Evolutionary conservation across 2,329 filamentous ascomycete species (phyloP), one percentile per base, ranked within the genome.

Genomic region (Aspergillus sergii): DNA sequence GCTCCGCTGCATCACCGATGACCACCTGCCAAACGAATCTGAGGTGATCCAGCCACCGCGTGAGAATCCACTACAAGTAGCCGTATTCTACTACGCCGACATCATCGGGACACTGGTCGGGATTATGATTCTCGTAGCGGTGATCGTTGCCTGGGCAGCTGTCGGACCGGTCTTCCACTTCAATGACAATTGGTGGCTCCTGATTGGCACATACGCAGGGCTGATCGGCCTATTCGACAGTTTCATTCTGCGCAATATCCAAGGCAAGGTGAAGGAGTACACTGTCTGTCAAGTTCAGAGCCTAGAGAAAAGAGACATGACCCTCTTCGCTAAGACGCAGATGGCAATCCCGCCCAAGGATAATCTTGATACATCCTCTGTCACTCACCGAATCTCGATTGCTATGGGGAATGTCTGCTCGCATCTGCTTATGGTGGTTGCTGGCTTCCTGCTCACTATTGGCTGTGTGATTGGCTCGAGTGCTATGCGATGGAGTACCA

Each of bases 141-240:
- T 81, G 21, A 68, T 77, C 26, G 64, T 72, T 16, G 70, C 71
- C 3, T 83, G 81, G 81, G 57, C 79, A 11, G 68, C 73, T 6
- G 71, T 81, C 10, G 81, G 81, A 1, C 76, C 76, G 4, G 51
- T 73, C 4, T 74, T 83, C 61, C 51, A 73, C 3, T 83, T 80
- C 66, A 74, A 77, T 61, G 69, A 73, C 61, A 82, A 80, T 69
- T 83, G 81, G 81, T 82, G 79, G 77, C 75, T 83, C 0, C 74
- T 83, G 19, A 82, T 83, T 55, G 81, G 81, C 14, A 83, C 81
- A 0, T 83, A 82, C 64, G 80, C 81, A 0, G 81, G 81, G 2
- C 73, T 83, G 6, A 73, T 83, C 53, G 81, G 81, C 2, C 74
- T 82, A 57, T 73, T 79, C 36, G 80, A 83, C 64, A 78, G 79